Evolutionary conservation across 2,329 filamentous ascomycete species (phyloP).

Genomic region (Aspergillus sp.): DNA sequence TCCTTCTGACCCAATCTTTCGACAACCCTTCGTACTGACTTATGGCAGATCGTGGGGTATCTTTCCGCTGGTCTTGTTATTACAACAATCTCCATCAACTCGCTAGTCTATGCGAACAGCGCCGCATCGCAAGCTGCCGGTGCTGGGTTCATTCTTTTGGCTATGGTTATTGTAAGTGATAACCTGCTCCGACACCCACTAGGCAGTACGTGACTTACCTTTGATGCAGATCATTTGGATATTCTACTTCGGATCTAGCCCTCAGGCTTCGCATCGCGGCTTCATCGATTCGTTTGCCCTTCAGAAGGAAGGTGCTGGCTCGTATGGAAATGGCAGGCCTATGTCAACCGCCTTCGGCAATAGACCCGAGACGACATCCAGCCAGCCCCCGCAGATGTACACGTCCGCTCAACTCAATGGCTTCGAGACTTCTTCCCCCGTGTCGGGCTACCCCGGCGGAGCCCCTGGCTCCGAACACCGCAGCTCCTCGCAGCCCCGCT

Average conservation of each 20-base stretch:
- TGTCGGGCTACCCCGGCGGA: constrained; percentile 66
- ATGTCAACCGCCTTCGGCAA: constrained; percentile 73
- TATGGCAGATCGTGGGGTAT: constrained; percentile 74
- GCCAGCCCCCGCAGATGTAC: constrained; percentile 88
- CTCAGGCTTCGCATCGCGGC: constrained; percentile 79
- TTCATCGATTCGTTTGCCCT: constrained; percentile 96
- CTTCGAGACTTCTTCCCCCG: constrained; percentile 92
- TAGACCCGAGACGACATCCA: constrained; percentile 79
- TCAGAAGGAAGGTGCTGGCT: constrained; percentile 72
- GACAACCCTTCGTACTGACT: constrained; percentile 28
- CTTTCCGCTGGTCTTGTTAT: constrained; percentile 80
- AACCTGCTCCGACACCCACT: not conserved
- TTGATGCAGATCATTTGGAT: constrained; percentile 89
- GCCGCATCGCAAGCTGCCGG: constrained; percentile 77
- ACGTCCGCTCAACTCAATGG: constrained; percentile 92
- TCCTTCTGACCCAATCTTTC: not conserved
- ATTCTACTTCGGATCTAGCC: constrained; percentile 95
- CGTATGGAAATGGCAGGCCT: constrained; percentile 64
- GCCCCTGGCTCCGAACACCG: constrained; percentile 59
- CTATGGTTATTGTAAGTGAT: constrained; percentile 79
- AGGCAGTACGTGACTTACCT: constrained; percentile 9
- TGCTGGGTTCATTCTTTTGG: constrained; percentile 89
- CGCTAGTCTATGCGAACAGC: constrained; percentile 74
- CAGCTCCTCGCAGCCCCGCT: constrained; percentile 56
- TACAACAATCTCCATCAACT: constrained; percentile 82